A percentile compares a stretch with the other conserved stretches of the same genome.
These are phyloP conservation scores for Trichoderma koningii DNA, from an alignment of 2,329 filamentous ascomycete genomes.

Conservation along the genomic window DNA sequence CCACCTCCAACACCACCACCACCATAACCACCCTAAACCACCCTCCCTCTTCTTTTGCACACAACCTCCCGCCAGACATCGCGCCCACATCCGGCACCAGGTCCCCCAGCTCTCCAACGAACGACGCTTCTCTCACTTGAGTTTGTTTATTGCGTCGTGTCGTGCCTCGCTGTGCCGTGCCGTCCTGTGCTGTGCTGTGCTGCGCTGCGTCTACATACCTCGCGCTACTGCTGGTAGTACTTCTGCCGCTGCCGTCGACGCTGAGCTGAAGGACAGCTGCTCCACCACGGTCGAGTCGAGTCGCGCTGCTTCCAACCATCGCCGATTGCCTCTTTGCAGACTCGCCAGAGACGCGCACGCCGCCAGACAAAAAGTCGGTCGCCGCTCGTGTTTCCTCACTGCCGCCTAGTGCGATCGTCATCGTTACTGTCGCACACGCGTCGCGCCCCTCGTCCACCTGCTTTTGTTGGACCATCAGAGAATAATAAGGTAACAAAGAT, in stretches of 20 bases:
- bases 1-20: constrained; percentile 32
- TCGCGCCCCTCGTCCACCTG: constrained; percentile 24
- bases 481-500: constrained; percentile 22
- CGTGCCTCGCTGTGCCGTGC: constrained; percentile 14
- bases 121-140: constrained; percentile 14
- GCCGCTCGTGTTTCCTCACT: constrained; percentile 27
- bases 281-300: constrained; percentile 24
- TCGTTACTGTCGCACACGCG: constrained; percentile 27
- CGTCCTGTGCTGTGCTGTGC: background rate
- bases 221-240: constrained; percentile 8
- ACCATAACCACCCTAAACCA: constrained; percentile 28
- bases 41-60: constrained; percentile 27
- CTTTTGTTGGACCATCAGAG: background rate
- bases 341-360: constrained; percentile 25
- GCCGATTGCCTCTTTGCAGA: constrained; percentile 24
- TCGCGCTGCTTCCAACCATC: constrained; percentile 25
- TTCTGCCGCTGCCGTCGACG: background rate
- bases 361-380: constrained; percentile 25
- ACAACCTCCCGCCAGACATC: constrained; percentile 28
- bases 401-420: constrained; percentile 23
- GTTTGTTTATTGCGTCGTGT: background rate
- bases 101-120: constrained; percentile 28
- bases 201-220: background rate
- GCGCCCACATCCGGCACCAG: constrained; percentile 32
- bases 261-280: constrained; percentile 4